These are phyloP conservation scores for Hortaea werneckii DNA, from an alignment of 2,329 filamentous ascomycete genomes.

Conservation along the genomic window DNA sequence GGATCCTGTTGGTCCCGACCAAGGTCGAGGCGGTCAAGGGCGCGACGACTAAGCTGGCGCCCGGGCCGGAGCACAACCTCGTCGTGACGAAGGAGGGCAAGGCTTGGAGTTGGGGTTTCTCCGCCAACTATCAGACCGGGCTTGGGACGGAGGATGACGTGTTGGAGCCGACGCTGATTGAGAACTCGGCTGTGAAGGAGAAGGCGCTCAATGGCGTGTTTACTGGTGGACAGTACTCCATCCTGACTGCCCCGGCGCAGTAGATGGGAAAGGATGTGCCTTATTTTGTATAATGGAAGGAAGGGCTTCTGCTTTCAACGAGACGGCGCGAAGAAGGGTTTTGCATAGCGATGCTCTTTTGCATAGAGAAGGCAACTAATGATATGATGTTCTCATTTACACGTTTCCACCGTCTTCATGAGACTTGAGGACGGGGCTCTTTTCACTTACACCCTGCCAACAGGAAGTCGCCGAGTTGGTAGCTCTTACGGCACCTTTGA, in stretches of 20 bases:
- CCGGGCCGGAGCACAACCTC: constrained; percentile 64
- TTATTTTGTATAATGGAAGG: no score
- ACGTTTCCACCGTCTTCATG: no score
- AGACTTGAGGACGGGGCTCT: no score
- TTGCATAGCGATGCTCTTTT: no score
- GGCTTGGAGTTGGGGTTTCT: constrained; percentile 73
- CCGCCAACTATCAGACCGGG: constrained; percentile 69
- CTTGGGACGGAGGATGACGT: constrained; percentile 72
- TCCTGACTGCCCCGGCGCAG: constrained; percentile 26
- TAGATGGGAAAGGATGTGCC: no score
- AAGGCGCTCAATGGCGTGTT: constrained; percentile 50
- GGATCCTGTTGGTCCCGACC: constrained; percentile 59
- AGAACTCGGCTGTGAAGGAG: constrained; percentile 71
- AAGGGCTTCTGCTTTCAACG: no score
- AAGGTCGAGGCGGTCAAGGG: constrained; percentile 47
- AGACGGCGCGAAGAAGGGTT: no score
- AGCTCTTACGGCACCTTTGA: no score
- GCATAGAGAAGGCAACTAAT: no score
- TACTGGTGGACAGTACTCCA: constrained; percentile 74
- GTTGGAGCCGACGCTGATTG: constrained; percentile 64
- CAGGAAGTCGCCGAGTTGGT: no score
- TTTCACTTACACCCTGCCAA: no score
- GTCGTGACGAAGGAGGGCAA: constrained; percentile 59
- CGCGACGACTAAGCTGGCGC: constrained; percentile 33
- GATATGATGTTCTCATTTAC: no score